Evolutionary conservation across 148 eudicot genomes (phyloP).

Genomic region (Persicaria tinctoria): DNA sequence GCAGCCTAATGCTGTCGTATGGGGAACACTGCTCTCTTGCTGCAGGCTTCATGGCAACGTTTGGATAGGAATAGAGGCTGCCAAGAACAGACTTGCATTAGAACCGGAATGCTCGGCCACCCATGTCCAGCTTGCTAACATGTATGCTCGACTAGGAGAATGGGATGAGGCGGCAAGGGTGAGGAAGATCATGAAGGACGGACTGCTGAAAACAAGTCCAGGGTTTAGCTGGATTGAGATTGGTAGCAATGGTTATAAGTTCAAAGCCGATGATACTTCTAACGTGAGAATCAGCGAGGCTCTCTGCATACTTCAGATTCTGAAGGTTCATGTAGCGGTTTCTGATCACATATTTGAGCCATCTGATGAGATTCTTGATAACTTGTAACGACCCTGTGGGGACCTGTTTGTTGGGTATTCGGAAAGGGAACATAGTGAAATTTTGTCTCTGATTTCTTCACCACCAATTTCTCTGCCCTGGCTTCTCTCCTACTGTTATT

Average conservation of each 20-base stretch:
- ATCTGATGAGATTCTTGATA: slow-evolving; percentile 13
- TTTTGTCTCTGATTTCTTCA: too few relatives aligned
- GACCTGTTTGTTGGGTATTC: too few relatives aligned
- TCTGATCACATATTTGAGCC: slow-evolving; percentile 8
- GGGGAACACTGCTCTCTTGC: slow-evolving; percentile 60
- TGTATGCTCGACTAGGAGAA: slow-evolving; percentile 36
- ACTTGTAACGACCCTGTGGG: not conserved
- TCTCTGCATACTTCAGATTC: slow-evolving; percentile 21
- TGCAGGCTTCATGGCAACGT: slow-evolving; percentile 43
- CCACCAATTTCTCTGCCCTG: too few relatives aligned
- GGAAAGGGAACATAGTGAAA: too few relatives aligned
- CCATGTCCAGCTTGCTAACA: slow-evolving; percentile 55
- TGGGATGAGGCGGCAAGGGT: slow-evolving; percentile 53
- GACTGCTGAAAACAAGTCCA: slow-evolving; percentile 44
- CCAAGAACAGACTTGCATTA: slow-evolving; percentile 35
- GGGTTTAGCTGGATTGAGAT: slow-evolving; percentile 71
- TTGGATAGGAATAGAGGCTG: slow-evolving; percentile 54
- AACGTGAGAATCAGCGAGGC: slow-evolving; percentile 24
- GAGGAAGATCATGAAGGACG: slow-evolving; percentile 58
- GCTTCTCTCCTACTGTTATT: too few relatives aligned
- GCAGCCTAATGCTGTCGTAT: slow-evolving; percentile 42
- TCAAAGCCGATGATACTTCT: slow-evolving; percentile 29
- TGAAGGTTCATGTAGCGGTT: slow-evolving; percentile 28
- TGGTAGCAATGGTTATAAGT: slow-evolving; percentile 54
- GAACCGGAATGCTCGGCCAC: slow-evolving; percentile 55